phyloP scores from a whole-genome alignment of 805 yeast genomes.

The Cyberlindnera nakhonratchasimensis region DNA sequence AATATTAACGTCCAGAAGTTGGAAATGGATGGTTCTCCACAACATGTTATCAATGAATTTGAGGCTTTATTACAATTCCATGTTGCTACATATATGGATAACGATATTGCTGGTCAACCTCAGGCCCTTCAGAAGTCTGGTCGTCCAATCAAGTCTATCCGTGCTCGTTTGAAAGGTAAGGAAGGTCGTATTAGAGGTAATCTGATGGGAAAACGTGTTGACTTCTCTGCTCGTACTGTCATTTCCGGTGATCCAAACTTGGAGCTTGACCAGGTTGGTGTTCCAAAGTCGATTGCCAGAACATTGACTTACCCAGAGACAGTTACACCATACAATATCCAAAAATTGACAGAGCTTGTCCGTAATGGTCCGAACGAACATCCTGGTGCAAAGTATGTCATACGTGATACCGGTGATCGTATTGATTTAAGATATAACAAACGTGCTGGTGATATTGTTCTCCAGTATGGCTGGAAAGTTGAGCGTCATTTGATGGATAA shows the following conservation, averaged over 20 bases:
- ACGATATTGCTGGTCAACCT: constrained; percentile 99
- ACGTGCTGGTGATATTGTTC: constrained; percentile 96
- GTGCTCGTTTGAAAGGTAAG: constrained; percentile 99
- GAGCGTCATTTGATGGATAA: constrained; percentile 97
- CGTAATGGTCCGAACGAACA: constrained; percentile 99
- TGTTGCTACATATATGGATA: constrained; percentile 99
- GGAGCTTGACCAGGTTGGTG: constrained; percentile 98
- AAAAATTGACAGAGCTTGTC: constrained; percentile 85
- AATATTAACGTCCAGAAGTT: constrained; percentile 95
- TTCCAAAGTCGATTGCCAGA: constrained; percentile 93
- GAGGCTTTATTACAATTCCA: constrained; percentile 95
- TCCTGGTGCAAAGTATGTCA: constrained; percentile 98
- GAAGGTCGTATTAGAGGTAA: constrained; percentile 99
- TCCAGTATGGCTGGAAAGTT: constrained; percentile 98
- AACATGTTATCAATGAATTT: constrained; percentile 94
- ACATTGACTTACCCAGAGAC: constrained; percentile 95
- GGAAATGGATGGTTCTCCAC: constrained; percentile 99
- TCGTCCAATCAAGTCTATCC: constrained; percentile 95
- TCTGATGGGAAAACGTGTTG: constrained; percentile 99
- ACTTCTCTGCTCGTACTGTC: constrained; percentile 97
- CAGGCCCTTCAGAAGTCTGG: constrained; percentile 98
- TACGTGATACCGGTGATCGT: constrained; percentile 98
- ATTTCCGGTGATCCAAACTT: constrained; percentile 99
- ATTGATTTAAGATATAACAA: constrained; percentile 95
- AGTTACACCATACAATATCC: constrained; percentile 96